A percentile compares a stretch with the other conserved stretches of the same genome.
Conservation (phyloP, 2,329 filamentous ascomycete genomes). For the Pyrenophora tritici-repentis region DNA sequence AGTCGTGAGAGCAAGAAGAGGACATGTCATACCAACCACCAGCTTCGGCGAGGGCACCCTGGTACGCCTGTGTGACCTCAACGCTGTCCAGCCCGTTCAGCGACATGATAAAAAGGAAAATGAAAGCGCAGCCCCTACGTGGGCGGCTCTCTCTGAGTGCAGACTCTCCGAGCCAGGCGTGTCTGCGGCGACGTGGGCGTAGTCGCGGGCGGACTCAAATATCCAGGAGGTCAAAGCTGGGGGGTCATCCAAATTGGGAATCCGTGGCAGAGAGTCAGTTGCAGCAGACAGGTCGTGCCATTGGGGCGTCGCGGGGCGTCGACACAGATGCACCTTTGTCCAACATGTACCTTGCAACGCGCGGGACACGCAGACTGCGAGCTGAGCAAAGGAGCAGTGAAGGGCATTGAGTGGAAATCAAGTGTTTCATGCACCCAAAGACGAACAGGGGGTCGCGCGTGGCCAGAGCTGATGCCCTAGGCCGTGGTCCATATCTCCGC, state of each 20-base stretch:
- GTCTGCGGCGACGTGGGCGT: conserved; percentile 13
- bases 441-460: background rate
- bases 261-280: conserved; percentile 18
- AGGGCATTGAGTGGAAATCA: conserved; percentile 7
- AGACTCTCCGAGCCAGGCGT: conserved; percentile 15
- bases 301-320: conserved; percentile 15
- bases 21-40: conserved; percentile 82
- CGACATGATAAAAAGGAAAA: conserved; percentile 67
- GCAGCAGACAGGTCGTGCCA: conserved; percentile 11
- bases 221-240: conserved; percentile 14
- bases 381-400: conserved; percentile 2
- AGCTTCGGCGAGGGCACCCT: conserved; percentile 76
- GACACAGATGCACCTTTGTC: conserved; percentile 7
- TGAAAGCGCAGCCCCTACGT: conserved; percentile 8
- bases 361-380: conserved; percentile 7
- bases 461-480: background rate
- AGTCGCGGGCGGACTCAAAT: conserved; percentile 5
- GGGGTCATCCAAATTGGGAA: conserved; percentile 7
- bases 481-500: conserved; percentile 2
- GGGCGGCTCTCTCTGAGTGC: conserved; percentile 4
- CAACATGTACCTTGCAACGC: conserved; percentile 10
- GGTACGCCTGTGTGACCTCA: conserved; percentile 82
- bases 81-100: conserved; percentile 89
- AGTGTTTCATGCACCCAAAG: conserved; percentile 17
- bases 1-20: background rate